Evolutionary conservation across 257 asterid genomes (phyloP).

Genomic region (Solanum dulcamara): DNA sequence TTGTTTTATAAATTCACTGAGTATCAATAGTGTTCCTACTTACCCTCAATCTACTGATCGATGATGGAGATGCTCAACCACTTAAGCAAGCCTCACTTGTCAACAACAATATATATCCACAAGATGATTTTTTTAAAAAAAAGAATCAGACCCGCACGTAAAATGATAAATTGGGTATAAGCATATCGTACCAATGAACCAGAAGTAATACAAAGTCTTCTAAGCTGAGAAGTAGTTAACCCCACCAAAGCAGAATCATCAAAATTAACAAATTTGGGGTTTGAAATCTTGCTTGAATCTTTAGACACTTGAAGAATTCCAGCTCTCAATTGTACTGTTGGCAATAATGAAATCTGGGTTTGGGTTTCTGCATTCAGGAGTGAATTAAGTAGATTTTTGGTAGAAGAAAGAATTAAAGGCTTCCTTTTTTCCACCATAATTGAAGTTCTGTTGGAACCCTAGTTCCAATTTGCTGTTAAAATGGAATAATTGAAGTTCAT

Average conservation of each 20-base stretch:
- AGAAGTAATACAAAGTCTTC: constrained; percentile 68
- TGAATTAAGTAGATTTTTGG: constrained; percentile 60
- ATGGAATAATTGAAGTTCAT: background rate
- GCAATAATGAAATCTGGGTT: constrained; percentile 5
- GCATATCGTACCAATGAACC: constrained; percentile 47
- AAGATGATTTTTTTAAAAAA: background rate
- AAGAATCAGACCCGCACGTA: background rate
- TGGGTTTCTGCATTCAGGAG: constrained; percentile 12
- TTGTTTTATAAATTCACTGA: too few species aligned
- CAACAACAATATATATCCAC: background rate
- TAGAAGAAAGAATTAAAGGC: constrained; percentile 83
- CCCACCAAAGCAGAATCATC: constrained; percentile 69
- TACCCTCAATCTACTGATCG: too few species aligned
- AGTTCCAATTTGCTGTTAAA: background rate
- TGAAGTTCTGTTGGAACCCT: constrained; percentile 12
- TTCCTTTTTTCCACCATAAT: constrained; percentile 63
- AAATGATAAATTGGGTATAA: background rate
- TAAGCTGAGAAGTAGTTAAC: constrained; percentile 54
- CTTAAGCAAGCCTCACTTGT: background rate
- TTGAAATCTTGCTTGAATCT: background rate
- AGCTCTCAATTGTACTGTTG: constrained; percentile 34
- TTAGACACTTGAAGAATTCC: constrained; percentile 47
- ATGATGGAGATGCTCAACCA: background rate
- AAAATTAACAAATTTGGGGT: constrained; percentile 1
- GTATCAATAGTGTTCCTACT: too few species aligned